phyloP scores from a whole-genome alignment of 1,284 basidiomycete species.

The Ganoderma boninense region DNA sequence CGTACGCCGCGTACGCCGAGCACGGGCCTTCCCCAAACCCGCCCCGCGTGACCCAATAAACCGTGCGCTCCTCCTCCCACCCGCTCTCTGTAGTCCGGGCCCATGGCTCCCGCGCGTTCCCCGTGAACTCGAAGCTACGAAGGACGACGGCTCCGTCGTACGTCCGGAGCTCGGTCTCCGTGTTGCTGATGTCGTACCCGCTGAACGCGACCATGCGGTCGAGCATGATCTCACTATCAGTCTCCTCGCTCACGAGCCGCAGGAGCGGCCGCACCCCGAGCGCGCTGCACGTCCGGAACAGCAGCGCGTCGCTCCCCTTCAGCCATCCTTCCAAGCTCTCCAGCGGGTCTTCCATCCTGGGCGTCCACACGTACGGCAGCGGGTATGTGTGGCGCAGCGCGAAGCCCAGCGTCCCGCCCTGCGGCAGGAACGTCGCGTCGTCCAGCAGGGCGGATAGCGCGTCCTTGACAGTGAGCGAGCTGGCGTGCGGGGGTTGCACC shows the following conservation, averaged over 20 bases:
- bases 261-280: slow-evolving; percentile 12
- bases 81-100: not conserved
- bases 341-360: not conserved
- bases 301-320: slow-evolving; percentile 20
- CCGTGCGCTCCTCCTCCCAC: not conserved
- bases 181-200: not conserved
- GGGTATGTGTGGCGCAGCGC: slow-evolving; percentile 45
- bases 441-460: slow-evolving; percentile 35
- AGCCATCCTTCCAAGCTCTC: slow-evolving; percentile 4
- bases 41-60: not conserved
- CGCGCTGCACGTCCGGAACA: slow-evolving; percentile 7
- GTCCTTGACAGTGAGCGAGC: slow-evolving; percentile 3
- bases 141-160: not conserved
- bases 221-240: not conserved
- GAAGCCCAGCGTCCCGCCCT: slow-evolving; percentile 48
- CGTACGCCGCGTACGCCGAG: not conserved
- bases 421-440: slow-evolving; percentile 37
- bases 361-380: slow-evolving; percentile 15
- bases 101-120: not conserved
- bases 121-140: not conserved
- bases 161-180: not conserved
- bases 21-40: not conserved
- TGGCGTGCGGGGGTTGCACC: not conserved
- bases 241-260: slow-evolving; percentile 1
- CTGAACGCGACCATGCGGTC: not conserved